These are phyloP conservation scores for Populus deltoides DNA, from an alignment of 345 rosid genomes.

Conservation along the genomic window DNA sequence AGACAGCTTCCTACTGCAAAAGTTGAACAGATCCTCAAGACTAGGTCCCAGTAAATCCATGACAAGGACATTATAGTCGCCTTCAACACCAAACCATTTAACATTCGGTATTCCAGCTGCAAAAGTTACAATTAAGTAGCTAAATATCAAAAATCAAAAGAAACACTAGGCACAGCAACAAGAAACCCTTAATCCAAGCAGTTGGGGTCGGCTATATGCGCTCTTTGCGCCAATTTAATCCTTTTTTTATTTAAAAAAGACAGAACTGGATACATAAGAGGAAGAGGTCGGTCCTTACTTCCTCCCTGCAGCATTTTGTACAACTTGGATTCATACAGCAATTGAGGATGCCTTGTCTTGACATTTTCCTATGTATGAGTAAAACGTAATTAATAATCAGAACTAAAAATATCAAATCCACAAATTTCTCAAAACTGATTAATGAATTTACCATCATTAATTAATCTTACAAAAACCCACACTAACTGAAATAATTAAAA, in stretches of 20 bases:
- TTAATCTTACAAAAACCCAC: background rate
- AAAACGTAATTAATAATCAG: background rate
- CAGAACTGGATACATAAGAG: background rate
- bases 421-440: background rate
- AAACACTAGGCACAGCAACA: background rate
- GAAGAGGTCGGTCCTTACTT: conserved; percentile 42
- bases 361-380: conserved; percentile 60
- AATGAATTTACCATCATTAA: too few relatives aligned
- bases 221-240: too few relatives aligned
- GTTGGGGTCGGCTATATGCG: too few relatives aligned
- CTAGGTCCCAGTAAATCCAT: conserved; percentile 91
- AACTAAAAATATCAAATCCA: too few relatives aligned
- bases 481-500: background rate
- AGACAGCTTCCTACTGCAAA: conserved; percentile 79
- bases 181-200: background rate
- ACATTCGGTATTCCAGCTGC: conserved; percentile 79
- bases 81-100: conserved; percentile 84
- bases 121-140: conserved; percentile 17
- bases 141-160: background rate
- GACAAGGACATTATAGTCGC: conserved; percentile 81
- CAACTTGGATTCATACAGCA: conserved; percentile 77
- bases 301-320: conserved; percentile 93
- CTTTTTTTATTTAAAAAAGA: background rate
- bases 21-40: conserved; percentile 89
- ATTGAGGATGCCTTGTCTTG: conserved; percentile 91